Evolutionary conservation across 768 basidiomycete genomes (phyloP).

Genomic region (Rhodosporidiobolus sp.): DNA sequence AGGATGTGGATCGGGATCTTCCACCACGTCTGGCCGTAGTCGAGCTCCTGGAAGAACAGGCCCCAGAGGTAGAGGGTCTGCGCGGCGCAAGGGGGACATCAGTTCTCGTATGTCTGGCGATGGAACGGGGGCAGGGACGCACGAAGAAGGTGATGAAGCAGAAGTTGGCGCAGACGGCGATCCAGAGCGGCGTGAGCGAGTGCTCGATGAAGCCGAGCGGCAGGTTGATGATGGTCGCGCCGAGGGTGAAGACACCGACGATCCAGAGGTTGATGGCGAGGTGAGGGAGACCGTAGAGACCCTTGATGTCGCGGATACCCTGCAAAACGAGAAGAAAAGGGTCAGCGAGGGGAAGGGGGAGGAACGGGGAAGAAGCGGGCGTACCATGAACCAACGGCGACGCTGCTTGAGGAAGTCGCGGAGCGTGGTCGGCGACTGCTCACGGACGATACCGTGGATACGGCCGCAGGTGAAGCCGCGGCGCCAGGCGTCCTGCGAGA

Average conservation of each 20-base stretch:
- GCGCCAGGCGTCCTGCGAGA: conserved; percentile 48
- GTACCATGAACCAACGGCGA: conserved; percentile 48
- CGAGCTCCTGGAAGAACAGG: conserved; percentile 45
- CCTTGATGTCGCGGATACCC: conserved; percentile 45
- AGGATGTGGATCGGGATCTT: conserved; percentile 42
- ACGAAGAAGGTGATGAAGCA: conserved; percentile 46
- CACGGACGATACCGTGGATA: conserved; percentile 47
- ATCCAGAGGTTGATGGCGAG: conserved; percentile 47
- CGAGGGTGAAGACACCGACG: conserved; percentile 45
- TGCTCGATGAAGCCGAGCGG: conserved; percentile 46
- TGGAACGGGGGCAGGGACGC: background rate
- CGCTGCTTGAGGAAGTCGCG: conserved; percentile 49
- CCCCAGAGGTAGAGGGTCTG: conserved; percentile 46
- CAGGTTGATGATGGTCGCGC: conserved; percentile 47
- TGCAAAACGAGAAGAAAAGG: background rate
- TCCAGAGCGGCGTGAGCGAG: conserved; percentile 46
- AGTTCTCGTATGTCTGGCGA: no score
- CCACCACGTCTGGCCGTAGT: conserved; percentile 45
- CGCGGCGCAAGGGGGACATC: background rate
- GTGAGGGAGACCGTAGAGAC: conserved; percentile 47
- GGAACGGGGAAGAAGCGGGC: background rate
- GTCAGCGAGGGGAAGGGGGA: background rate
- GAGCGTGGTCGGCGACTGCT: conserved; percentile 46
- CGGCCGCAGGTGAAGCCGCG: conserved; percentile 47
- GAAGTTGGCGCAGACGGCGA: conserved; percentile 47